Evolutionary conservation across 768 basidiomycete species (phyloP), one percentile per base, ranked within the genome.

Genomic region (Suillus paluster): DNA sequence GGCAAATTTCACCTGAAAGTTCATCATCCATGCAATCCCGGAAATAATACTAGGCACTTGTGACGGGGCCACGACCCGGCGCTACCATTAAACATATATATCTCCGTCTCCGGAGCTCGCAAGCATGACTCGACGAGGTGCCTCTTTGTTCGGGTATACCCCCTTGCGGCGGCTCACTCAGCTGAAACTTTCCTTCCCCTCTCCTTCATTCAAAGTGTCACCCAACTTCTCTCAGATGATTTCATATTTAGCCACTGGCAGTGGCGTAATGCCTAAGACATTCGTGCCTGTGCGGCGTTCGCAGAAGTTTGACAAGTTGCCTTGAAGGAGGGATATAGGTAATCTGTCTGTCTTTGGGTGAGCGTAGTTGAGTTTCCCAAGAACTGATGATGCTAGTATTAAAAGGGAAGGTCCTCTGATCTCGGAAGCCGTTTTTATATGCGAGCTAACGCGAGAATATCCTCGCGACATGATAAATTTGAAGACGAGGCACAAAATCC

Each of bases 321-420:
- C 3, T 42, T 74, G 53, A 60, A 62, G 44, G 41, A n/a, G 10
- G 74, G 73, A 5, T 74, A 71, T 63, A 71, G 71, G 74, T 74
- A 23, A 19, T 15, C 8, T 46, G 30, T 17, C 56, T 41, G n/a
- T 23, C 2, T 10, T 8, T 48, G 25, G 2, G 21, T 14, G 12
- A 25, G 41, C 17, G 10, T 45, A n/a, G 14, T 25, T 25, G 46
- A 48, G 23, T 63, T 52, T n/a, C n/a, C n/a, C n/a, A n/a, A n/a
- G n/a, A 56, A 45, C 19, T 38, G 41, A 12, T 44, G 36, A 15
- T 36, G n/a, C 12, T 25, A 1, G 30, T n/a, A 45, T 33, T 14
- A 12, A 23, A 74, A 73, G 57, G 76, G 58, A 88, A 89, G 80
- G 91, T 89, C 52, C 11, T 72, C 62, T 42, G 45, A 60, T 59